Conservation (phyloP, 345 rosid species). For the Rubroshorea leprosula region DNA sequence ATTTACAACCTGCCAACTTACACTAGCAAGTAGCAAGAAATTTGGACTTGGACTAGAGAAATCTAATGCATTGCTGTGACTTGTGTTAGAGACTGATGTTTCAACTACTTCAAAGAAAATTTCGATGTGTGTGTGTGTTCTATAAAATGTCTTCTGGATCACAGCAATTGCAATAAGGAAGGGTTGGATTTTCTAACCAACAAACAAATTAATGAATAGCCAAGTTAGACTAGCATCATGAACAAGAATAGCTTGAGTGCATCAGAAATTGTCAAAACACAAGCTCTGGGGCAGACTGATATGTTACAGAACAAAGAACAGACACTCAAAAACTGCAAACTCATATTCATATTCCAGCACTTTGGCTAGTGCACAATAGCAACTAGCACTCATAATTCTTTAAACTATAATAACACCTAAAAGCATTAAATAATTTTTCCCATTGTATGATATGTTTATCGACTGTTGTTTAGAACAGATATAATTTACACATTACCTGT, state of each 20-base stretch:
- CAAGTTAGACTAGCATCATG: neutral
- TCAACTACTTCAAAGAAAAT: neutral
- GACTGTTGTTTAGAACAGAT: neutral
- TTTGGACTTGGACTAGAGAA: neutral
- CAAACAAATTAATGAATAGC: no score
- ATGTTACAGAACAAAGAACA: no score
- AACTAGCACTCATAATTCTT: no score
- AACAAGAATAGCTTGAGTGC: neutral
- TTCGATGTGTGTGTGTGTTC: neutral
- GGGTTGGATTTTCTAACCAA: no score
- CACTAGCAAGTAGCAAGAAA: neutral
- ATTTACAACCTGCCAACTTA: neutral
- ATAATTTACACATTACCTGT: slow-evolving; percentile 47
- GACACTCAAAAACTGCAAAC: no score
- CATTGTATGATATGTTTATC: neutral
- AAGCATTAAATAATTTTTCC: neutral
- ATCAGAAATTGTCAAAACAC: neutral
- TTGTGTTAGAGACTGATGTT: neutral
- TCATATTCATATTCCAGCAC: no score
- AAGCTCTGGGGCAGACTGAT: neutral
- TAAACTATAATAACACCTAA: neutral
- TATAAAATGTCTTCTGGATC: neutral
- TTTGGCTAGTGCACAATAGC: no score
- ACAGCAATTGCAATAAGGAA: neutral
- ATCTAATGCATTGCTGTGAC: neutral